Evolutionary conservation across 345 rosid species (phyloP).

Genomic region (Aegle marmelos): DNA sequence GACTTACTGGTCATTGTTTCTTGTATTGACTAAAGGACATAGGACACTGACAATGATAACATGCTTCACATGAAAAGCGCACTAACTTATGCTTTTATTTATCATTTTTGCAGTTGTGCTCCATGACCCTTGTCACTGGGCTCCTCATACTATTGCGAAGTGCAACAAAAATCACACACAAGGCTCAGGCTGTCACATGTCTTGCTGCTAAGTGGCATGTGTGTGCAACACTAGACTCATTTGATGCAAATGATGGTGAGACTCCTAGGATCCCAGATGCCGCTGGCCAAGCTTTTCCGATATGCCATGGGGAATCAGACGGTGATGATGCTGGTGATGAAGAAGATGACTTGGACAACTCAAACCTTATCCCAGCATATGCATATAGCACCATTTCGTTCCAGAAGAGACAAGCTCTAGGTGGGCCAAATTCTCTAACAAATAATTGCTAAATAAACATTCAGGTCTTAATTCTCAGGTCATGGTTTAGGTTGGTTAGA

Average conservation of each 20-base stretch:
- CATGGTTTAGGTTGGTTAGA: neutral
- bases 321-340: constrained; percentile 62
- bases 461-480: neutral
- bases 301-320: constrained; percentile 35
- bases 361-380: constrained; percentile 59
- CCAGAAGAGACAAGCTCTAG: constrained; percentile 92
- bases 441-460: neutral
- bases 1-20: neutral
- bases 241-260: constrained; percentile 61
- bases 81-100: neutral
- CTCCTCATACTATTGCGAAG: constrained; percentile 67
- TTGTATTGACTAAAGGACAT: neutral
- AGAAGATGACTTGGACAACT: constrained; percentile 83
- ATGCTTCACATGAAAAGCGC: neutral
- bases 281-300: constrained; percentile 19
- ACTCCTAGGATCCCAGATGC: constrained; percentile 43
- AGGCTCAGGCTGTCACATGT: constrained; percentile 79
- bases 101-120: constrained; percentile 57
- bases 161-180: constrained; percentile 93
- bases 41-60: neutral
- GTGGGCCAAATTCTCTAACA: constrained; percentile 28
- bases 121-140: constrained; percentile 65
- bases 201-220: constrained; percentile 96
- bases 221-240: constrained; percentile 74
- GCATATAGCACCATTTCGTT: constrained; percentile 74